These are phyloP conservation scores for Colletotrichum neosansevieriae DNA, from an alignment of 2,329 filamentous ascomycete genomes.

Conservation along the genomic window DNA sequence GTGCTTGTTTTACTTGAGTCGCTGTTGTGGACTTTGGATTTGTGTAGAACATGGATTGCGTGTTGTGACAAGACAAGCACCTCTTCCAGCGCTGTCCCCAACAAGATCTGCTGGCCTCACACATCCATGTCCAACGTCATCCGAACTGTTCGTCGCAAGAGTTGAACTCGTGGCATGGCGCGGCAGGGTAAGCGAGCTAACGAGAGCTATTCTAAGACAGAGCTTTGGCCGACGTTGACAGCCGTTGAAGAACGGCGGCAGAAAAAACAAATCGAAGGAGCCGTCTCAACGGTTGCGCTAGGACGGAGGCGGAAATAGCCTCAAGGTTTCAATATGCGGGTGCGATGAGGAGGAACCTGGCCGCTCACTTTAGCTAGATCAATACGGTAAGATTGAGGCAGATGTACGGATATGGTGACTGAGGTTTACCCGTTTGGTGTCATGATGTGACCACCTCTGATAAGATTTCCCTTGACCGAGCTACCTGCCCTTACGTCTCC, in stretches of 20 bases:
- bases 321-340: not conserved
- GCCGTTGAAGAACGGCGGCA: slow-evolving; percentile 6
- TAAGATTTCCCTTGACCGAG: no score
- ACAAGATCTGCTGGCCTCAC: no score
- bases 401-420: no score
- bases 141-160: not conserved
- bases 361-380: no score
- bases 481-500: no score
- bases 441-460: no score
- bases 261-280: not conserved
- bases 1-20: no score
- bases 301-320: not conserved
- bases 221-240: not conserved
- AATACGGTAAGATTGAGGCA: no score
- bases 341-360: not conserved
- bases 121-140: not conserved
- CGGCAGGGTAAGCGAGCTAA: not conserved
- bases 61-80: no score
- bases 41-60: no score
- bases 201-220: slow-evolving; percentile 5
- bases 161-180: not conserved
- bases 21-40: not conserved
- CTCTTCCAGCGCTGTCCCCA: no score
- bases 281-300: not conserved
- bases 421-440: no score